Conservation (phyloP, 768 basidiomycete species). For the Asterophora lycoperdoides region DNA sequence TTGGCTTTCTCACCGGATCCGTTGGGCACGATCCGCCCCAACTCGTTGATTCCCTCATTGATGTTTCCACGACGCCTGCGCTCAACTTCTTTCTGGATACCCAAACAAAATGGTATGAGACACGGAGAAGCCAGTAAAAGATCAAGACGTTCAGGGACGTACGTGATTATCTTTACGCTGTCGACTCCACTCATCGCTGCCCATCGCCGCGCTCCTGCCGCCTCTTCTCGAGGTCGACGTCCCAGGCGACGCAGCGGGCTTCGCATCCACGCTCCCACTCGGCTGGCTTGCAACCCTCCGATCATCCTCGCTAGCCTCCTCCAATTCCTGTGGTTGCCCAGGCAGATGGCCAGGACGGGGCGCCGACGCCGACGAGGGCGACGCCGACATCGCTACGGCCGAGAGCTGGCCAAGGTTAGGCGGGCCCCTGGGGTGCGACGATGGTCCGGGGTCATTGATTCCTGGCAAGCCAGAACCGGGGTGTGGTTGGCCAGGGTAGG, state of each 20-base stretch:
- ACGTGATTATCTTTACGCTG: slow-evolving; percentile 83
- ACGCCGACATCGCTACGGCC: slow-evolving; percentile 46
- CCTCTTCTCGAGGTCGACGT: slow-evolving; percentile 39
- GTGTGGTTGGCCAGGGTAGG: slow-evolving; percentile 33
- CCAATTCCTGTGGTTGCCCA: slow-evolving; percentile 18
- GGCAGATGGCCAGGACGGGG: slow-evolving; percentile 14
- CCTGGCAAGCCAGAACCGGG: slow-evolving; percentile 40
- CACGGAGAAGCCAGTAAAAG: not conserved
- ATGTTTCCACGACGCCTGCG: slow-evolving; percentile 92
- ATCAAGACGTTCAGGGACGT: slow-evolving; percentile 20
- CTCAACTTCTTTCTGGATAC: slow-evolving; percentile 93
- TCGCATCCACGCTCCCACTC: slow-evolving; percentile 10
- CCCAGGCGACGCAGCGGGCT: slow-evolving; percentile 10
- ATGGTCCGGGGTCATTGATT: slow-evolving; percentile 67
- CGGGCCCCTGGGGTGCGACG: slow-evolving; percentile 65
- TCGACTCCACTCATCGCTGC: slow-evolving; percentile 73
- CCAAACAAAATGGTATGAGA: not conserved
- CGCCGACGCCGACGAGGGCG: slow-evolving; percentile 20
- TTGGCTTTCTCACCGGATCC: slow-evolving; percentile 87
- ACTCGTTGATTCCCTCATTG: slow-evolving; percentile 93
- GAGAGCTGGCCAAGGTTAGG: slow-evolving; percentile 60
- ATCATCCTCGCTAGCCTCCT: slow-evolving; percentile 26
- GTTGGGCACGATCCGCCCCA: slow-evolving; percentile 84
- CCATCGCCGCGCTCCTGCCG: slow-evolving; percentile 57
- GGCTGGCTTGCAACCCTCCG: slow-evolving; percentile 13